These are phyloP conservation scores for Phylloporus arenicola DNA, from an alignment of 768 basidiomycete species.

Conservation along the genomic window DNA sequence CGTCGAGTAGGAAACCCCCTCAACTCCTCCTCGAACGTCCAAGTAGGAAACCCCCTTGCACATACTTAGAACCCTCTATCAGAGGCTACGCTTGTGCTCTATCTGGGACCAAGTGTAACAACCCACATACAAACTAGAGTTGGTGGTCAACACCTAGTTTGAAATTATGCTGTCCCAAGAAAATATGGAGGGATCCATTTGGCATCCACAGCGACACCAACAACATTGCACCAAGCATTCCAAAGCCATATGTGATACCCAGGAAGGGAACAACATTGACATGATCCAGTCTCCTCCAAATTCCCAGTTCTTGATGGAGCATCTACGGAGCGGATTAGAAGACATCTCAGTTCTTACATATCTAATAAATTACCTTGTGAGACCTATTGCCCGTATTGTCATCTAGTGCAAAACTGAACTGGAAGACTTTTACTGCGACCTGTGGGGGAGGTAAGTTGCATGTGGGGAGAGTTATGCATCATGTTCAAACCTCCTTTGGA, in stretches of 20 bases:
- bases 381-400: background rate
- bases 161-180: slow-evolving; percentile 6
- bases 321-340: background rate
- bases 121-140: slow-evolving; percentile 13
- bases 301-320: slow-evolving; percentile 5
- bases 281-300: slow-evolving; percentile 4
- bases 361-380: background rate
- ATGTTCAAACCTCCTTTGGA: slow-evolving; percentile 3
- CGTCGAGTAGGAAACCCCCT: too few relatives aligned
- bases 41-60: too few relatives aligned
- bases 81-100: too few relatives aligned
- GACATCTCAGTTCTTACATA: background rate
- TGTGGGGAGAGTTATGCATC: rapidly evolving
- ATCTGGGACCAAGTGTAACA: too few relatives aligned
- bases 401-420: slow-evolving; percentile 8
- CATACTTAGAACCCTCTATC: too few relatives aligned
- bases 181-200: slow-evolving; percentile 16
- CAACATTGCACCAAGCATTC: background rate
- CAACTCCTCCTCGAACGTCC: too few relatives aligned
- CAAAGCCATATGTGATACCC: background rate
- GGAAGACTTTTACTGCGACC: slow-evolving; percentile 24
- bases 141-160: background rate
- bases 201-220: slow-evolving; percentile 26
- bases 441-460: background rate
- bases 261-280: background rate